phyloP scores from a whole-genome alignment of 352 stramenopile species.

The Pythium chondricola region DNA sequence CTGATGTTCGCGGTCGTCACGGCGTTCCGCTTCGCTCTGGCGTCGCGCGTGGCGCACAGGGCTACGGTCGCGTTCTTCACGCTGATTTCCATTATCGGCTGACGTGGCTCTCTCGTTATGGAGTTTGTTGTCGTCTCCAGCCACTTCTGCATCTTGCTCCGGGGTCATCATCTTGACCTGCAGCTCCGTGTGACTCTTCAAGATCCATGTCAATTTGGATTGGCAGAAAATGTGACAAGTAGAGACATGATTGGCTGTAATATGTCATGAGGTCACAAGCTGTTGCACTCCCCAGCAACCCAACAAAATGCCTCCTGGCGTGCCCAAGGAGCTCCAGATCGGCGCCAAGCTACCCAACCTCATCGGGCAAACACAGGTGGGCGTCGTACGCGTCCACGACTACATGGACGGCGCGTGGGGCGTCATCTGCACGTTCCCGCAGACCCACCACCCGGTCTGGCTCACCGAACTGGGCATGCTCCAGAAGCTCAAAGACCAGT shows the following conservation, averaged over 20 bases:
- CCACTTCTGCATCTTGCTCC: background rate
- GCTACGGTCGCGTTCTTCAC: background rate
- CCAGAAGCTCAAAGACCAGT: constrained; percentile 75
- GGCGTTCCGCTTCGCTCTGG: constrained; percentile 30
- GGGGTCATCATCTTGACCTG: background rate
- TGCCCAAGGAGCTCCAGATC: constrained; percentile 46
- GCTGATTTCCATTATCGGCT: background rate
- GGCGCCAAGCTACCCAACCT: constrained; percentile 68
- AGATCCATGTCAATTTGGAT: constrained; percentile 6
- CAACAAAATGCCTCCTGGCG: constrained; percentile 22
- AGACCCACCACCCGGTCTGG: constrained; percentile 70
- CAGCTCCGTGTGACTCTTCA: constrained; percentile 10
- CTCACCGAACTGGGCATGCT: constrained; percentile 71
- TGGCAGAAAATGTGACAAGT: no score
- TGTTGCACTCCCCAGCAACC: no score
- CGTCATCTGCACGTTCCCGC: constrained; percentile 63
- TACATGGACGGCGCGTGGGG: constrained; percentile 68
- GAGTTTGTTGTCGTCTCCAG: background rate
- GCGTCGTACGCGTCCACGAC: constrained; percentile 63
- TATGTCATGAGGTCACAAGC: no score
- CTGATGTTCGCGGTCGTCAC: constrained; percentile 32
- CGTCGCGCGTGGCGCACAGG: constrained; percentile 7
- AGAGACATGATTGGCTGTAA: no score
- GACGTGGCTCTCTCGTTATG: background rate
- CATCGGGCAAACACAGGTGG: constrained; percentile 62